phyloP scores from a whole-genome alignment of 495 filamentous ascomycete genomes.

The Penicillium parvum region DNA sequence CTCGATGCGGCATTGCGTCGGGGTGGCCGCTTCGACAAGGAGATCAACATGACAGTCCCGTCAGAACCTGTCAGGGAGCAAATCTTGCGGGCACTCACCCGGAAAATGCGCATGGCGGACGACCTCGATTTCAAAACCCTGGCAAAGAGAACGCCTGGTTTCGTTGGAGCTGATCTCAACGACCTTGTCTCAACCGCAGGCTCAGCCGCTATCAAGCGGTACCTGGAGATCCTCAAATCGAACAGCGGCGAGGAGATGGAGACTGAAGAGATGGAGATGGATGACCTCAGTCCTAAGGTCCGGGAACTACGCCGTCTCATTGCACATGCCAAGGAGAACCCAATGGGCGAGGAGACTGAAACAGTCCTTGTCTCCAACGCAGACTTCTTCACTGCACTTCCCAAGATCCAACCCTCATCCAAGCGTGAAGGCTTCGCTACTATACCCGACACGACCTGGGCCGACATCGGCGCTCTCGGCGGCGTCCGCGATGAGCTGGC shows the following conservation, averaged over 20 bases:
- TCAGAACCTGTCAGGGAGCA: slow-evolving; percentile 78
- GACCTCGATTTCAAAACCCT: slow-evolving; percentile 76
- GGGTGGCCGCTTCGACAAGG: slow-evolving; percentile 83
- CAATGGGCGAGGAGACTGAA: slow-evolving; percentile 41
- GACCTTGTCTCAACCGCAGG: slow-evolving; percentile 73
- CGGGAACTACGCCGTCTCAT: slow-evolving; percentile 52
- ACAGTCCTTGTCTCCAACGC: slow-evolving; percentile 49
- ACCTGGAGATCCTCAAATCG: slow-evolving; percentile 48
- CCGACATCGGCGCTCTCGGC: slow-evolving; percentile 81
- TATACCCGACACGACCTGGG: slow-evolving; percentile 95
- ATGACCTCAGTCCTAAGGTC: slow-evolving; percentile 39
- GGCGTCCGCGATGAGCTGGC: slow-evolving; percentile 76
- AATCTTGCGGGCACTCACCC: slow-evolving; percentile 74
- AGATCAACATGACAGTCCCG: slow-evolving; percentile 94
- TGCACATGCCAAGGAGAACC: slow-evolving; percentile 46
- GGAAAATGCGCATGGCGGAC: slow-evolving; percentile 60
- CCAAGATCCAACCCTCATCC: slow-evolving; percentile 84
- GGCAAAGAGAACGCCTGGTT: slow-evolving; percentile 87
- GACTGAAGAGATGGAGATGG: slow-evolving; percentile 35
- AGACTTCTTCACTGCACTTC: slow-evolving; percentile 74
- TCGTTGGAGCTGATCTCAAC: slow-evolving; percentile 91
- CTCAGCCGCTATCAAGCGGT: slow-evolving; percentile 59
- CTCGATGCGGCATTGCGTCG: slow-evolving; percentile 83
- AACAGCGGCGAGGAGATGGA: slow-evolving; percentile 52
- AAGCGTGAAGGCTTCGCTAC: slow-evolving; percentile 97